phyloP scores from a whole-genome alignment of 78 protist genomes.

The Creolimax fragrantissima region DNA sequence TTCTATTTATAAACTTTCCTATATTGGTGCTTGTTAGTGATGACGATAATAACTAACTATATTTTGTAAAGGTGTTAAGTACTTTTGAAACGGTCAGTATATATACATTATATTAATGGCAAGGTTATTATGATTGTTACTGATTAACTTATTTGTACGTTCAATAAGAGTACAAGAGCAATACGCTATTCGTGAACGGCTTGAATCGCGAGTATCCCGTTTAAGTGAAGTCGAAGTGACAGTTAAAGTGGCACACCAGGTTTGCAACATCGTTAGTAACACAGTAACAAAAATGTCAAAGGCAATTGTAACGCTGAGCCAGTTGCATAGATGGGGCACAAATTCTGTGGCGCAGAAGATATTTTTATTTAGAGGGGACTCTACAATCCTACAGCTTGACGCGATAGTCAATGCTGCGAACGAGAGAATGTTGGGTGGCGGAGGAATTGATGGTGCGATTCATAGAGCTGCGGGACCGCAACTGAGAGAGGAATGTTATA shows the following conservation, averaged over 20 bases:
- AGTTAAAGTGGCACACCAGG: not conserved
- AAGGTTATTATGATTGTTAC: not conserved
- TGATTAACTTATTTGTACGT: not conserved
- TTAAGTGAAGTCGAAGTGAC: not conserved
- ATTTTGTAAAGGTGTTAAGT: not conserved
- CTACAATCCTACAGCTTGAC: constrained; percentile 37
- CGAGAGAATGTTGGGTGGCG: constrained; percentile 28
- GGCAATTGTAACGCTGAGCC: not conserved
- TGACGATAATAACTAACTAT: not conserved
- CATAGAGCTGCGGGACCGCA: constrained; percentile 51
- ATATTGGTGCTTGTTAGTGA: not conserved
- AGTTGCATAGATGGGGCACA: not conserved
- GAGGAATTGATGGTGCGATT: constrained; percentile 61
- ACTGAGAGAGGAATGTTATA: constrained; percentile 33
- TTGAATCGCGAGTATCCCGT: not conserved
- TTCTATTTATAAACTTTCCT: not conserved
- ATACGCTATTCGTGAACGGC: not conserved
- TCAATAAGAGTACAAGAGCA: not conserved
- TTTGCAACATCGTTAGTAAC: not conserved
- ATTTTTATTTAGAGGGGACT: constrained; percentile 33
- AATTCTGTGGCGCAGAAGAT: constrained; percentile 2
- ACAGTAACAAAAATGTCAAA: not conserved
- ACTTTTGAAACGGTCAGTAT: not conserved
- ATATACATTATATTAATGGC: too few relatives aligned
- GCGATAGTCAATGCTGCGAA: constrained; percentile 74